A percentile compares a stretch with the other conserved stretches of the same genome.
Conservation (phyloP, 2,329 filamentous ascomycete species). For the Colletotrichum sp. region DNA sequence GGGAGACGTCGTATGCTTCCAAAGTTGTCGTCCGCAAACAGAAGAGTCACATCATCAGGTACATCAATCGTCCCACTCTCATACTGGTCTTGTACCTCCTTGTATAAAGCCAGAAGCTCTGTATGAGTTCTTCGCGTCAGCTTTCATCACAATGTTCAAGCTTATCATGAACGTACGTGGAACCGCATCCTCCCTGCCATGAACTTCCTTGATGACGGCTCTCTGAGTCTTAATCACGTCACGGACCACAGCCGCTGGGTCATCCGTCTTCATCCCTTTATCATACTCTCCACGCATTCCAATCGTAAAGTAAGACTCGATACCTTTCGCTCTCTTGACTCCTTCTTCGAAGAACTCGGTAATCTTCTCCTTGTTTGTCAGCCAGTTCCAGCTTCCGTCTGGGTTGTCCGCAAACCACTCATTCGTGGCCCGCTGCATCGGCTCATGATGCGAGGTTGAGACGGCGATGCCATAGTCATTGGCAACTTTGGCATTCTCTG, state of each 20-base stretch:
- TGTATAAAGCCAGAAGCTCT: constrained; percentile 70
- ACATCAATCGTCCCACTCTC: constrained; percentile 60
- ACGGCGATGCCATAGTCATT: constrained; percentile 70
- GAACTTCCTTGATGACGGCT: constrained; percentile 55
- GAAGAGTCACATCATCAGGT: constrained; percentile 65
- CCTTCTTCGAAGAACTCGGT: constrained; percentile 63
- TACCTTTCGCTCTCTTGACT: constrained; percentile 55
- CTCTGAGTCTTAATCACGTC: constrained; percentile 61
- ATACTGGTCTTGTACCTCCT: constrained; percentile 69
- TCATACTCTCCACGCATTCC: constrained; percentile 67
- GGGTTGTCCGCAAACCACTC: constrained; percentile 43
- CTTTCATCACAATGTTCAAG: background rate
- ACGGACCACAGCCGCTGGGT: constrained; percentile 56
- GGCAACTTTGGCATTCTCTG: constrained; percentile 61
- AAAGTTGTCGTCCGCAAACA: constrained; percentile 70
- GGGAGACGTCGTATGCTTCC: constrained; percentile 65
- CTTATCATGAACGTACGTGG: constrained; percentile 36
- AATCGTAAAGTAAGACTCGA: constrained; percentile 64
- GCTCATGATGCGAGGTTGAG: constrained; percentile 70
- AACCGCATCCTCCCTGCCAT: constrained; percentile 48
- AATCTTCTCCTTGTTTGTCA: constrained; percentile 59
- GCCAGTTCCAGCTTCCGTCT: constrained; percentile 65
- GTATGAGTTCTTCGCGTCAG: constrained; percentile 9
- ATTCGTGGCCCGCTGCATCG: constrained; percentile 65
- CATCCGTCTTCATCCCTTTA: constrained; percentile 52